Evolutionary conservation across 495 filamentous ascomycete genomes (phyloP), one percentile per base, ranked within the genome.

Genomic region (Talaromyces thailandensis): DNA sequence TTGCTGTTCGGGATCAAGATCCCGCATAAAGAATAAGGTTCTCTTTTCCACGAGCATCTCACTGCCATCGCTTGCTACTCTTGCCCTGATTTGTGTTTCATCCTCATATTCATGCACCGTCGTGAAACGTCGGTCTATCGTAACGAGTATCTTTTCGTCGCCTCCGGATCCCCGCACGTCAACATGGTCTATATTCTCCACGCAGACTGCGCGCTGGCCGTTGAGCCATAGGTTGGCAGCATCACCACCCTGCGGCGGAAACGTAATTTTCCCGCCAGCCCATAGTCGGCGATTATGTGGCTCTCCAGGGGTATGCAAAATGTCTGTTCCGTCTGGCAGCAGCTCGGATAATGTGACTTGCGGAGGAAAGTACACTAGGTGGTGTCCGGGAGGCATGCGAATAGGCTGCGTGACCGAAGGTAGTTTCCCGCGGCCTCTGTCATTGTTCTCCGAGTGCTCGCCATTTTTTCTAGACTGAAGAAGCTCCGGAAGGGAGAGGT

Each of bases 221-320:
- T 87, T 76, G 8, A 90, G 68, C 8, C 64, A 32, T 25, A 73
- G 67, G n/a, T 57, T 58, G 40, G 58, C 56, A 55, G 43, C 50
- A 0, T 26, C 9, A 52, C 12, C 14, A 51, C 37, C 4, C 8
- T 9, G 12, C 16, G 50, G 67, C 11, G 69, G 67, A 62, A 74
- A 80, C 62, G 64, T 71, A 32, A 74, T 65, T 43, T 72, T 73
- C 1, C 90, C 91, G 9, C 90, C 90, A 35, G 87, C 88, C 91
- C 91, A 95, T 71, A 95, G 80, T n/a, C 90, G 82, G 45, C 88
- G 78, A 48, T 76, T 78, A 62, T 86, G 93, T 3, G 87, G 85
- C 1, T 60, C 56, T 1, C 87, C 87, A 0, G 91, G 91, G 40
- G 75, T 82, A 63, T 92, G 89, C 8, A 84, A 75, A 4, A 75